Evolutionary conservation across 169 alveolate species (phyloP), one percentile per base, ranked within the genome.

Genomic region (Toxoplasma gondii): DNA sequence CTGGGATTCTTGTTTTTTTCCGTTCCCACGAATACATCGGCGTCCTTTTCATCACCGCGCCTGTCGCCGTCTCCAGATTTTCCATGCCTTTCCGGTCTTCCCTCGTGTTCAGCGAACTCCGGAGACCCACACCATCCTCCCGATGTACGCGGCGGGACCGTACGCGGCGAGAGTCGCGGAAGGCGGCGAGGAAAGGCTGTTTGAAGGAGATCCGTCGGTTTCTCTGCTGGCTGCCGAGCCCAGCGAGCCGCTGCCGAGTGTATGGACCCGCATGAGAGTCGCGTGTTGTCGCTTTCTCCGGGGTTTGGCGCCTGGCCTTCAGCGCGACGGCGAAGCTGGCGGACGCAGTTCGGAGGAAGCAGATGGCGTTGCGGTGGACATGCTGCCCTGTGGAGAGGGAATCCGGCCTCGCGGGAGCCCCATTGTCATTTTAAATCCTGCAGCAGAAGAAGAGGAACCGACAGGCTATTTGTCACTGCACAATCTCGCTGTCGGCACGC

Each of bases 81-180:
- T 49, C 58, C 12, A 12, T 49, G 4, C 58, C 58, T 12, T 49
- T 49, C 58, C 58, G 58, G 4, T 4, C 12, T 49, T 49, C 12
- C 58, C 58, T 49, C 58, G 93, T 34, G 39, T 16, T 64, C 64
- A 29, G 45, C 93, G 53, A 27, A 29, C 93, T 5, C 54, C 45
- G n/a, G 93, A 88, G 67, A 34, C 53, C 43, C 84, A 88, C 41
- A n/a, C 84, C 64, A 88, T 88, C 84, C 64, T 88, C 29, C 93
- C 93, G 38, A 88, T 88, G 93, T 88, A 58, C 31, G 82, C 93
- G n/a, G 84, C 93, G 34, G 53, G 69, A 16, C 93, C 93, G 53
- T 36, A 29, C 44, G 44, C 22, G 86, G 27, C 86, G 19, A 41
- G 86, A 16, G n/a, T 41, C n/a, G 86, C 39, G 9, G 86, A 78